These are phyloP conservation scores for Aspergillus pseudoterreus DNA, from an alignment of 2,329 filamentous ascomycete genomes.

Conservation along the genomic window DNA sequence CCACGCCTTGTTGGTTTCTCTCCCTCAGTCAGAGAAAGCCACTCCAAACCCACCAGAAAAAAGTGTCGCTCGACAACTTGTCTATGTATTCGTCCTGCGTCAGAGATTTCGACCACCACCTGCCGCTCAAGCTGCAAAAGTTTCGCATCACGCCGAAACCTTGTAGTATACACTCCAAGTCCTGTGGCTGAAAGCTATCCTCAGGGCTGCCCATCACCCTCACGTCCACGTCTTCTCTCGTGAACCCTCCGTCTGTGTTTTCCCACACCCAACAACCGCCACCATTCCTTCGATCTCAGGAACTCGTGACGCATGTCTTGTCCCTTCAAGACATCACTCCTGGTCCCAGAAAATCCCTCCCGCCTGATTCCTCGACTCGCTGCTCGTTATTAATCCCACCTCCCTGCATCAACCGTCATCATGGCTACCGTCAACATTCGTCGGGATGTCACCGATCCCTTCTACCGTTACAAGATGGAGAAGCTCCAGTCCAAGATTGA, in stretches of 20 bases:
- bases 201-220: constrained; percentile 24
- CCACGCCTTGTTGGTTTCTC: constrained; percentile 28
- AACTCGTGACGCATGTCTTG: constrained; percentile 58
- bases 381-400: constrained; percentile 24
- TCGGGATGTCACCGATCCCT: constrained; percentile 95
- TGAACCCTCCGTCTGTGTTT: constrained; percentile 5
- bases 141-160: constrained; percentile 95
- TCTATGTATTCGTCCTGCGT: constrained; percentile 99
- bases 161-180: constrained; percentile 83
- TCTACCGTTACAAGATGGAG: constrained; percentile 99
- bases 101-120: constrained; percentile 90
- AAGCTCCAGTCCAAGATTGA: constrained; percentile 97
- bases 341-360: constrained; percentile 40
- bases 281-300: constrained; percentile 18
- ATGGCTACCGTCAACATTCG: constrained; percentile 99
- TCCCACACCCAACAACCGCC: constrained; percentile 31
- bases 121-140: constrained; percentile 92
- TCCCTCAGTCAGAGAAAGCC: constrained; percentile 36
- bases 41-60: constrained; percentile 9
- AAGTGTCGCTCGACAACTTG: constrained; percentile 48
- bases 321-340: constrained; percentile 39
- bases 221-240: constrained; percentile 20
- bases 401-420: constrained; percentile 45
- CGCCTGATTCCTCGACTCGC: constrained; percentile 27
- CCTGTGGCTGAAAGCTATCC: constrained; percentile 72